phyloP scores from a whole-genome alignment of 805 yeast species.

The Schwanniomyces sp. region DNA sequence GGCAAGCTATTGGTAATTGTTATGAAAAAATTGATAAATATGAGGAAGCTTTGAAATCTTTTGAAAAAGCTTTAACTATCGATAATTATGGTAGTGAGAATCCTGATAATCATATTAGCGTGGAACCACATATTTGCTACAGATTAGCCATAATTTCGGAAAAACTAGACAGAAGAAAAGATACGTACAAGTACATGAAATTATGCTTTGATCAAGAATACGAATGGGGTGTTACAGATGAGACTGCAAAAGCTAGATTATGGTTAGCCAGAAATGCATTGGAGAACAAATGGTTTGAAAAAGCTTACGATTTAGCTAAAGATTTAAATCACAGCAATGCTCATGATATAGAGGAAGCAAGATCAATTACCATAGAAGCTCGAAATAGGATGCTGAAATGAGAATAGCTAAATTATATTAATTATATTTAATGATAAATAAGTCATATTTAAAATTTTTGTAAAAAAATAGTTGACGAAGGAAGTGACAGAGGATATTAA shows the following conservation, averaged over 20 bases:
- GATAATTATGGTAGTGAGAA: slow-evolving; percentile 32
- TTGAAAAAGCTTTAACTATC: slow-evolving; percentile 68
- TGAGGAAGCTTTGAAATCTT: slow-evolving; percentile 76
- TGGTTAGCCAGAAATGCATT: slow-evolving; percentile 82
- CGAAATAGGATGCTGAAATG: slow-evolving; percentile 46
- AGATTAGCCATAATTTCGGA: slow-evolving; percentile 71
- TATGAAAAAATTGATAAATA: slow-evolving; percentile 73
- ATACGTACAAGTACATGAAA: slow-evolving; percentile 63
- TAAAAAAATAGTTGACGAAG: not conserved
- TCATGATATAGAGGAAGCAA: slow-evolving; percentile 85
- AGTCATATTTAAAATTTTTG: not conserved
- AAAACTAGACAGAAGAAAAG: slow-evolving; percentile 48
- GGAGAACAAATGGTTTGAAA: slow-evolving; percentile 54
- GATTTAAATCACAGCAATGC: slow-evolving; percentile 70
- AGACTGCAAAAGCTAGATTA: slow-evolving; percentile 74
- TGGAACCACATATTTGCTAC: slow-evolving; percentile 53
- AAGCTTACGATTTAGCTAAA: slow-evolving; percentile 72
- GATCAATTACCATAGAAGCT: slow-evolving; percentile 79
- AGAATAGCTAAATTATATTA: not conserved
- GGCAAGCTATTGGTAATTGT: slow-evolving; percentile 93
- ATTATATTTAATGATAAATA: not conserved
- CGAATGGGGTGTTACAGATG: slow-evolving; percentile 68
- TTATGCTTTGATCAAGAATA: slow-evolving; percentile 64
- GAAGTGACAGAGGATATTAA: not conserved
- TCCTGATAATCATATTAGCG: slow-evolving; percentile 6